Evolutionary conservation across 176 grass and related monocot species (phyloP).

Genomic region (Leersia perrieri): DNA sequence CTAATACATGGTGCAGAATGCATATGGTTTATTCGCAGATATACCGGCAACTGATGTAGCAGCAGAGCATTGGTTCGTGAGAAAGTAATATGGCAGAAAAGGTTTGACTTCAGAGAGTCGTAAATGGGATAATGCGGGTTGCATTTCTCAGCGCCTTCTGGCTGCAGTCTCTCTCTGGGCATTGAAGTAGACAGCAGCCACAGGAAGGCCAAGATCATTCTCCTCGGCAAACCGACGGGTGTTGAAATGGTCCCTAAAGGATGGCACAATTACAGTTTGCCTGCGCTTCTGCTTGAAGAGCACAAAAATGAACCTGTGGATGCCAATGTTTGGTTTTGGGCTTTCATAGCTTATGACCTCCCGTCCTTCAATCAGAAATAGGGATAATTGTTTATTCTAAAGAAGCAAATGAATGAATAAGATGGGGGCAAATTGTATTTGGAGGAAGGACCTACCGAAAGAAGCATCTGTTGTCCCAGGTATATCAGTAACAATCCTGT

Average conservation of each 20-base stretch:
- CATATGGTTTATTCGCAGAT: slow-evolving; percentile 43
- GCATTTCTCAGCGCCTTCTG: slow-evolving; percentile 52
- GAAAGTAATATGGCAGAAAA: background rate
- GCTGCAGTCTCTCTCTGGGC: slow-evolving; percentile 87
- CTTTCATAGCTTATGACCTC: slow-evolving; percentile 75
- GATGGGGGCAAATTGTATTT: background rate
- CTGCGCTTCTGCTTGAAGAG: slow-evolving; percentile 80
- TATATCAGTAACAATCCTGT: slow-evolving; percentile 95
- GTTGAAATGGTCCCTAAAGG: slow-evolving; percentile 61
- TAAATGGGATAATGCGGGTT: background rate
- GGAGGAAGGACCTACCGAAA: slow-evolving; percentile 62
- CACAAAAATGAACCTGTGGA: slow-evolving; percentile 93
- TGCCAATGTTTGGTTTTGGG: slow-evolving; percentile 81
- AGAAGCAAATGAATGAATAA: slow-evolving; percentile 14
- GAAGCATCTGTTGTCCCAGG: slow-evolving; percentile 87
- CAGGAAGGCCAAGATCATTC: slow-evolving; percentile 74
- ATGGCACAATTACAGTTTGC: slow-evolving; percentile 45
- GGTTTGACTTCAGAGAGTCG: slow-evolving; percentile 16
- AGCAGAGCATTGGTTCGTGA: background rate
- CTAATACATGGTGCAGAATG: slow-evolving; percentile 36
- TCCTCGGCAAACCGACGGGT: slow-evolving; percentile 77
- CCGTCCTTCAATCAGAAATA: slow-evolving; percentile 45
- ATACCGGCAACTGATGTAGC: background rate
- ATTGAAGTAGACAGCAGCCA: slow-evolving; percentile 91
- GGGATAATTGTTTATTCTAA: background rate